Base-by-base conservation (phyloP, 2,329 filamentous ascomycete genomes). In the Sporothrix curviconia region DNA sequence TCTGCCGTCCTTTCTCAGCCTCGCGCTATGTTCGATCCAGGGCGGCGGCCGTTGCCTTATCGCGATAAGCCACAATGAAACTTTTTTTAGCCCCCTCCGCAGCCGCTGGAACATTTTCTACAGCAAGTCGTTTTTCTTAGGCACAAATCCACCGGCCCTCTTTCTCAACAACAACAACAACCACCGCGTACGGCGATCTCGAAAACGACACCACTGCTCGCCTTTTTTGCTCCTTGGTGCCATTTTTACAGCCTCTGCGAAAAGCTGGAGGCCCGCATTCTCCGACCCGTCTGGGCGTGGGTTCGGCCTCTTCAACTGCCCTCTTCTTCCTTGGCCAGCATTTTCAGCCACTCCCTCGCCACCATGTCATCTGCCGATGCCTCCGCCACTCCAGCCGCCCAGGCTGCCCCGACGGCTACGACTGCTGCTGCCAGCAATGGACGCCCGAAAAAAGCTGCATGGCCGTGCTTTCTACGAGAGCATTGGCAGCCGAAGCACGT, bases 381-480 rank as follows among this genome's bases (percentile, higher is more conserved):
- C 4, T 39, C 61, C 9, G 40, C 61, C 7, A 37, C 53, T 2
- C 49, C 61, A 19, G 12, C 30, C 5, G 36, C 56, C 1, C 52
- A 60, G 39, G 19, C 44, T 37, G 24, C 44, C 19, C 2, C 44
- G 30, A 28, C 57, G 36, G 25, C 61, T 8, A 54, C 57, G 15
- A 34, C 56, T 2, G 52, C 61, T 14, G 22, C 15, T n/a, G 32
- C 59, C 4, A 32, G 28, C 28, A 36, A 19, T 3, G 49, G 53
- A 14, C 57, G 32, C 36, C 63, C 65, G 25, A 70, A 39, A 67
- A 56, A 95, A 92, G 70, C 76, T 95, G 22, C 83, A 88, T 65
- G 94, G 94, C 1, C 79, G 94, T 58, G 89, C 88, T 12, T 97
- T 99, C 70, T 99, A 97, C 68, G 85, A 96, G 75, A 95, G 89